Percentiles rank a stretch among this genome's conserved stretches.
Evolutionary conservation across 2,329 filamentous ascomycete species (phyloP).

Genomic region (Stenocarpella maydis): DNA sequence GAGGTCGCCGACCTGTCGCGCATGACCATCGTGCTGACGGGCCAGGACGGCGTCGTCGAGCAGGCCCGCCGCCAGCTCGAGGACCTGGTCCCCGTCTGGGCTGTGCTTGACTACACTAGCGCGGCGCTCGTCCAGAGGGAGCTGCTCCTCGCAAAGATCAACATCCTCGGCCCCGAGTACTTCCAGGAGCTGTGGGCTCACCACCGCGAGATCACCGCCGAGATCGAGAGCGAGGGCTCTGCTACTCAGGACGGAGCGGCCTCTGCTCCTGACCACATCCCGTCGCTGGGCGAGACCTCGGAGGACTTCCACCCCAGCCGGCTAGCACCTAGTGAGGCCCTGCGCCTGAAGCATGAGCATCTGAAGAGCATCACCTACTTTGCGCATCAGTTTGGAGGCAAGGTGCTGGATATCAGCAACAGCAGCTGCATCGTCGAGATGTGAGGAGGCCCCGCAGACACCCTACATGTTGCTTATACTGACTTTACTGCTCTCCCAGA

Average conservation of each 20-base stretch:
- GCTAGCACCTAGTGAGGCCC: slow-evolving; percentile 83
- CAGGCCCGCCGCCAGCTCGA: slow-evolving; percentile 95
- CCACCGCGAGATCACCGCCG: slow-evolving; percentile 83
- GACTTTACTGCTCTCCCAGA: slow-evolving; percentile 51
- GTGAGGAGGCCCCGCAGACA: slow-evolving; percentile 63
- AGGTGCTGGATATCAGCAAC: slow-evolving; percentile 96
- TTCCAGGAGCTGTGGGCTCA: slow-evolving; percentile 97
- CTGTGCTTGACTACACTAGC: slow-evolving; percentile 93
- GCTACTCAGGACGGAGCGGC: slow-evolving; percentile 37
- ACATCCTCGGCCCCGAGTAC: slow-evolving; percentile 95
- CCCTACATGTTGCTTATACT: slow-evolving; percentile 32
- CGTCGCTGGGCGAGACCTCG: slow-evolving; percentile 55
- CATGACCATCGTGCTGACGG: slow-evolving; percentile 98
- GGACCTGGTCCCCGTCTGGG: slow-evolving; percentile 97
- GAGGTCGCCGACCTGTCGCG: slow-evolving; percentile 96
- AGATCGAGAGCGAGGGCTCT: slow-evolving; percentile 53
- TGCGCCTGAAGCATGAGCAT: slow-evolving; percentile 98
- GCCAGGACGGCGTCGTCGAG: slow-evolving; percentile 96
- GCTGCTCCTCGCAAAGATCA: slow-evolving; percentile 93
- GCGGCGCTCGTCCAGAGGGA: slow-evolving; percentile 95
- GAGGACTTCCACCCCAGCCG: slow-evolving; percentile 90
- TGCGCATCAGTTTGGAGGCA: slow-evolving; percentile 96
- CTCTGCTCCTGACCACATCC: slow-evolving; percentile 45
- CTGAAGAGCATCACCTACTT: slow-evolving; percentile 95
- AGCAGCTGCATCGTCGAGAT: slow-evolving; percentile 99